Percentiles rank a stretch among this genome's conserved stretches.
These are phyloP conservation scores for Endocalyx cinctus DNA, from an alignment of 2,329 filamentous ascomycete species.

Conservation along the genomic window DNA sequence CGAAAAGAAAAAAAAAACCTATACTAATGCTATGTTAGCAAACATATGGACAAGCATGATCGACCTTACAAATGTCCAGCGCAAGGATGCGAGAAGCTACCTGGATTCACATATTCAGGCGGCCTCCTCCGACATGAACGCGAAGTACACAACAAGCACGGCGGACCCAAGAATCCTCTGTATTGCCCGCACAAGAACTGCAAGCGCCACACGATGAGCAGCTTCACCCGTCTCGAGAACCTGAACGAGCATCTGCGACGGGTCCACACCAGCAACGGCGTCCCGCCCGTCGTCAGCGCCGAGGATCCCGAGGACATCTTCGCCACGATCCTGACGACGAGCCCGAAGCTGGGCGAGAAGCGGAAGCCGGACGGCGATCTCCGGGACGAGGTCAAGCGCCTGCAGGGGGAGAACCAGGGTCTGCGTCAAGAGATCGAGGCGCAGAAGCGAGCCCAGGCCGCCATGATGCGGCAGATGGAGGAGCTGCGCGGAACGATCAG, in stretches of 20 bases:
- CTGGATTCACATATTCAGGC: slow-evolving; percentile 92
- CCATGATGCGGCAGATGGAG: slow-evolving; percentile 13
- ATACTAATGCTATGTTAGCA: slow-evolving; percentile 48
- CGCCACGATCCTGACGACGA: not conserved
- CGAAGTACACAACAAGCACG: slow-evolving; percentile 88
- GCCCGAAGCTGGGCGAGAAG: slow-evolving; percentile 34
- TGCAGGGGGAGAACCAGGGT: slow-evolving; percentile 61
- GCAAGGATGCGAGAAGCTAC: slow-evolving; percentile 82
- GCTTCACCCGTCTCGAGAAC: slow-evolving; percentile 91
- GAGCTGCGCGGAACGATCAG: no score
- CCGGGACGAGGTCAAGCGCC: slow-evolving; percentile 61
- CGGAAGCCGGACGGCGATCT: slow-evolving; percentile 50
- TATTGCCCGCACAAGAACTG: slow-evolving; percentile 84
- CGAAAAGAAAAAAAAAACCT: not conserved
- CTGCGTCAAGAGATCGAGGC: slow-evolving; percentile 46
- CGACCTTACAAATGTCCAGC: slow-evolving; percentile 83
- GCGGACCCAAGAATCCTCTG: slow-evolving; percentile 79
- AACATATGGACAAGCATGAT: slow-evolving; percentile 98
- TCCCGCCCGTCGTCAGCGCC: no score
- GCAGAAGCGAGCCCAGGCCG: slow-evolving; percentile 38
- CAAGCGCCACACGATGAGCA: slow-evolving; percentile 82
- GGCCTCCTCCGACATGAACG: slow-evolving; percentile 85
- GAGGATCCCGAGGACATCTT: slow-evolving; percentile 29
- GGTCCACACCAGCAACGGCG: slow-evolving; percentile 59
- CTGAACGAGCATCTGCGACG: slow-evolving; percentile 88